Conservation (phyloP, 148 eudicot genomes). For the Oxyria digyna region DNA sequence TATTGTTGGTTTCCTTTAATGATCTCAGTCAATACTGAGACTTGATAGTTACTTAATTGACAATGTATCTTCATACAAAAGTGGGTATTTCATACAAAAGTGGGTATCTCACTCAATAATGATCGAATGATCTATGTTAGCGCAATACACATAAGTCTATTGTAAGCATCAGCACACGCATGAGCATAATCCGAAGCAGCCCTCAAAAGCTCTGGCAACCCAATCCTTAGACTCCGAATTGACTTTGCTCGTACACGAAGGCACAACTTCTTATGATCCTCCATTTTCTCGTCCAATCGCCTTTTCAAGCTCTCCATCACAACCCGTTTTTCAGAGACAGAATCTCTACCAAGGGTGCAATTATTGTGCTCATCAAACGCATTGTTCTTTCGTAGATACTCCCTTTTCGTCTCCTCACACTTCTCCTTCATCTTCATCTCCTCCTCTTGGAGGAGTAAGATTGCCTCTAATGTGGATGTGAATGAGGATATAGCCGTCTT, state of each 20-base stretch:
- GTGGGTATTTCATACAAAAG: too few species aligned
- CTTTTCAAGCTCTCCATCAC: slow-evolving; percentile 60
- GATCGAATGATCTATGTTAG: neutral
- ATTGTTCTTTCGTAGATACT: slow-evolving; percentile 47
- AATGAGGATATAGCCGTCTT: slow-evolving; percentile 61
- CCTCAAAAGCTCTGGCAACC: slow-evolving; percentile 71
- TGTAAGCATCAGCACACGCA: slow-evolving; percentile 43
- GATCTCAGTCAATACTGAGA: too few species aligned
- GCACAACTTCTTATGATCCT: slow-evolving; percentile 52
- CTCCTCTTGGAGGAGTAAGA: slow-evolving; percentile 53
- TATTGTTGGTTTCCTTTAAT: too few species aligned
- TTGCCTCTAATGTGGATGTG: slow-evolving; percentile 52
- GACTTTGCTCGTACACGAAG: slow-evolving; percentile 81
- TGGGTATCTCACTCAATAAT: neutral
- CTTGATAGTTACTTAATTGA: neutral
- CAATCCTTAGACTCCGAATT: slow-evolving; percentile 46
- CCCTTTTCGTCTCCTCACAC: slow-evolving; percentile 64
- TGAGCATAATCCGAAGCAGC: slow-evolving; percentile 59
- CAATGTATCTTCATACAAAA: neutral
- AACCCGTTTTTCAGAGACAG: slow-evolving; percentile 37
- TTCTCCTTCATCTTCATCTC: slow-evolving; percentile 69
- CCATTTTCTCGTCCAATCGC: slow-evolving; percentile 61
- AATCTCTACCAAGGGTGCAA: slow-evolving; percentile 34
- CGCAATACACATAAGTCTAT: slow-evolving; percentile 33
- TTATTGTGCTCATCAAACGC: slow-evolving; percentile 52